A percentile compares a stretch with the other conserved stretches of the same genome.
phyloP scores from a whole-genome alignment of 2,329 filamentous ascomycete species.

The Ophiosphaerella narmari region DNA sequence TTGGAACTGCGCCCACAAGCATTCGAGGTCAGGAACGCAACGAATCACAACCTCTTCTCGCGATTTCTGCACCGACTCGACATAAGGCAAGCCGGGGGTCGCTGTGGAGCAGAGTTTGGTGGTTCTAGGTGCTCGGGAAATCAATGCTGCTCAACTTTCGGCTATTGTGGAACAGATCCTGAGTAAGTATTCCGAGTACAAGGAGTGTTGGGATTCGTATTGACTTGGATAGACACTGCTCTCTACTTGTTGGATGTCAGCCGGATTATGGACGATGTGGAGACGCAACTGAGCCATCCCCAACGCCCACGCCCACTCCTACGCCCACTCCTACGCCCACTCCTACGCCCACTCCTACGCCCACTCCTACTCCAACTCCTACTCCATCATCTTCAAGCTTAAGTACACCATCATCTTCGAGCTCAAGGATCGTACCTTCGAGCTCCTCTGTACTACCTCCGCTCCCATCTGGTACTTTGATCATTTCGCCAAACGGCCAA shows the following conservation, averaged over 20 bases:
- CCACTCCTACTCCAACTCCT: conserved; percentile 17
- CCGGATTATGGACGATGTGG: conserved; percentile 35
- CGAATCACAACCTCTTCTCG: conserved; percentile 15
- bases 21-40: conserved; percentile 17
- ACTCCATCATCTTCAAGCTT: conserved; percentile 7
- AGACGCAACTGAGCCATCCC: conserved; percentile 9
- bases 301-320: not conserved
- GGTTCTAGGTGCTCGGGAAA: conserved; percentile 22
- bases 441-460: conserved; percentile 25
- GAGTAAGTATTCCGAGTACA: conserved; percentile 9
- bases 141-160: conserved; percentile 32
- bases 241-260: conserved; percentile 30
- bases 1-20: conserved; percentile 2
- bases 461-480: conserved; percentile 27
- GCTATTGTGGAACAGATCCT: conserved; percentile 31
- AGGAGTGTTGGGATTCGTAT: no score
- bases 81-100: conserved; percentile 25
- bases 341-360: conserved; percentile 23
- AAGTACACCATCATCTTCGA: not conserved
- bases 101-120: conserved; percentile 28
- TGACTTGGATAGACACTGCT: conserved; percentile 12
- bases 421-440: conserved; percentile 6
- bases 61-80: conserved; percentile 16
- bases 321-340: conserved; percentile 20
- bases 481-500: conserved; percentile 31